Evolutionary conservation across 371 early-diverging fungal genomes (phyloP).

Genomic region (Saksenaea oblongispora): DNA sequence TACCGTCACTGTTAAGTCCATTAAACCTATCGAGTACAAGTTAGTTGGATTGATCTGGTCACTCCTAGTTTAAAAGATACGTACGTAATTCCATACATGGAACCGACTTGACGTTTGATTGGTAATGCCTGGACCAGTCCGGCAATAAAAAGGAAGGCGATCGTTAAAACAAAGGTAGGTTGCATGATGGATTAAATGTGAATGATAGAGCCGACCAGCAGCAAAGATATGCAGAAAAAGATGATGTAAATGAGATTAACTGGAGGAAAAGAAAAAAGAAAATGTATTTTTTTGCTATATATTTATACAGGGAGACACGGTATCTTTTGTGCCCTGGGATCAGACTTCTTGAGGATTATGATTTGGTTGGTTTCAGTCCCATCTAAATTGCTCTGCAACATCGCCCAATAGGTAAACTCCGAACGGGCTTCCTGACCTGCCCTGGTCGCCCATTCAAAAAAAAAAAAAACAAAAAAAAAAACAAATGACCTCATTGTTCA

Average conservation of each 20-base stretch:
- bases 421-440: neutral
- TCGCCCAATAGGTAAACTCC: neutral
- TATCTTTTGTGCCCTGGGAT: no score
- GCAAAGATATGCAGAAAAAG: conserved; percentile 1
- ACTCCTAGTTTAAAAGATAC: neutral
- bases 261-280: neutral
- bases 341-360: no score
- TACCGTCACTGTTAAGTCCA: conserved; percentile 32
- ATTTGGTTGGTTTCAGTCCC: no score
- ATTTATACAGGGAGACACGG: no score
- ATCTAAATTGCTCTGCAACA: no score
- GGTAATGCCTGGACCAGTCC: conserved; percentile 29
- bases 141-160: conserved; percentile 16
- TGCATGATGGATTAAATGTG: conserved; percentile 11
- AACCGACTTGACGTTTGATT: conserved; percentile 19
- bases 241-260: neutral
- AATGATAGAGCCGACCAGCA: conserved; percentile 4
- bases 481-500: no score
- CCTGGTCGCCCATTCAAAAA: neutral
- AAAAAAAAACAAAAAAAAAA: no score
- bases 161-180: neutral
- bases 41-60: neutral
- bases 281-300: neutral
- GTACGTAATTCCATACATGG: conserved; percentile 25
- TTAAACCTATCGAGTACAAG: conserved; percentile 19